Conservation (phyloP, 1,284 basidiomycete genomes). For the Austroboletus novae-zelandiae region DNA sequence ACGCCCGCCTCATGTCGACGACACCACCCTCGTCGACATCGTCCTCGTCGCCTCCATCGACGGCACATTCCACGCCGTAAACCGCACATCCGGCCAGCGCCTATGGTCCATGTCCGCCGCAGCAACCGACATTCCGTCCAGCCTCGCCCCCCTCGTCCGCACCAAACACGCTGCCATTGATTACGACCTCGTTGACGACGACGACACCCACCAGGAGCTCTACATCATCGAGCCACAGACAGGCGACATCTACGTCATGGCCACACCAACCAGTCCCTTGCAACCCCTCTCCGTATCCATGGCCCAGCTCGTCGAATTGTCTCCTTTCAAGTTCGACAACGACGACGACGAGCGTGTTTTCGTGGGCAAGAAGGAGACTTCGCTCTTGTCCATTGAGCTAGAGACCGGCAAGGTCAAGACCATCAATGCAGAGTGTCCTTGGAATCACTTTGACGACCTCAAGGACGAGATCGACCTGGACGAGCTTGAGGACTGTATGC, state of each 20-base stretch:
- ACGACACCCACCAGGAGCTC: conserved; percentile 61
- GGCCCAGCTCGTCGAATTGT: conserved; percentile 83
- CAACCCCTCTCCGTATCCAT: conserved; percentile 85
- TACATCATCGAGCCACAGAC: conserved; percentile 91
- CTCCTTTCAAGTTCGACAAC: conserved; percentile 76
- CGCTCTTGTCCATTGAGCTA: conserved; percentile 75
- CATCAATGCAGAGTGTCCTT: conserved; percentile 74
- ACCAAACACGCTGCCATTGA: conserved; percentile 59
- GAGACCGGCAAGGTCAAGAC: conserved; percentile 82
- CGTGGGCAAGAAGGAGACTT: conserved; percentile 83
- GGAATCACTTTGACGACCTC: conserved; percentile 64
- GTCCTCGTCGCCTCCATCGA: conserved; percentile 88
- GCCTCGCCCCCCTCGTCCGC: conserved; percentile 68
- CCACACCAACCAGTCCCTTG: conserved; percentile 59
- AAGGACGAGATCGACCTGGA: conserved; percentile 57
- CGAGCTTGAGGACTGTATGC: conserved; percentile 62
- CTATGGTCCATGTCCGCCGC: conserved; percentile 81
- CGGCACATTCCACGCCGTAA: conserved; percentile 85
- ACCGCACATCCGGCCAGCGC: conserved; percentile 71
- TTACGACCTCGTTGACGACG: conserved; percentile 52
- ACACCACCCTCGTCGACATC: conserved; percentile 68
- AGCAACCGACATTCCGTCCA: conserved; percentile 45
- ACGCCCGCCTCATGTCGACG: conserved; percentile 26
- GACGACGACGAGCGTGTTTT: conserved; percentile 71
- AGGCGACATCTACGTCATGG: conserved; percentile 84